Percentiles rank a stretch among this genome's conserved stretches.
Evolutionary conservation across 2,329 filamentous ascomycete species (phyloP).

Genomic region (Xylaria sp.): DNA sequence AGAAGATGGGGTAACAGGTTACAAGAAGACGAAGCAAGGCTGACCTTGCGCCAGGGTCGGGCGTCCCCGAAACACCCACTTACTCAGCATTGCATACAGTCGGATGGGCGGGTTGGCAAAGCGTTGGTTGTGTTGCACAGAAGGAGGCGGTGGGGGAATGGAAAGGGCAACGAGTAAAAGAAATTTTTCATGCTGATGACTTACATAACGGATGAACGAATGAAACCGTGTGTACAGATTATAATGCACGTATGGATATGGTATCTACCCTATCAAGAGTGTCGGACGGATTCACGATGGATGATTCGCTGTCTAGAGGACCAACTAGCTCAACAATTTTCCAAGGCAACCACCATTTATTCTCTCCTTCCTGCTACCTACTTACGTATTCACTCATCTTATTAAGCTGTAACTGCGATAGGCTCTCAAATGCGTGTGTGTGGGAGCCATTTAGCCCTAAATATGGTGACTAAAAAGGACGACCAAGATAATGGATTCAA

Average conservation of each 20-base stretch:
- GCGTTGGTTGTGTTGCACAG: slow-evolving; percentile 22
- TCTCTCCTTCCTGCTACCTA: neutral
- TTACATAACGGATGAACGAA: slow-evolving; percentile 18
- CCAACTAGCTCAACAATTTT: neutral
- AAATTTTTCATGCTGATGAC: slow-evolving; percentile 15
- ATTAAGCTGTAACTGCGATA: neutral
- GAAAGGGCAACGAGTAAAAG: slow-evolving; percentile 5
- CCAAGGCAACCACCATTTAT: neutral
- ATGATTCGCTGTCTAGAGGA: slow-evolving; percentile 2
- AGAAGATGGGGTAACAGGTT: slow-evolving; percentile 6
- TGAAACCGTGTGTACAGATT: slow-evolving; percentile 13
- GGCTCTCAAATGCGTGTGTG: neutral
- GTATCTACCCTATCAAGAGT: slow-evolving; percentile 11
- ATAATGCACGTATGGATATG: slow-evolving; percentile 4
- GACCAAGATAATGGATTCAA: neutral
- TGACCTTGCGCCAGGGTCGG: slow-evolving; percentile 37
- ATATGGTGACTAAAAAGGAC: slow-evolving; percentile 13
- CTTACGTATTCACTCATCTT: neutral
- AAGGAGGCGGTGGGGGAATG: slow-evolving; percentile 32
- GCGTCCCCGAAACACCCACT: slow-evolving; percentile 36
- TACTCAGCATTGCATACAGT: slow-evolving; percentile 28
- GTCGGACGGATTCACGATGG: neutral
- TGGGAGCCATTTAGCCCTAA: neutral
- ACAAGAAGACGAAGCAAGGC: slow-evolving; percentile 25
- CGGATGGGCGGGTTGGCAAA: slow-evolving; percentile 5